Evolutionary conservation across 1,284 basidiomycete genomes (phyloP).

Genomic region (Wolfiporia cocos): DNA sequence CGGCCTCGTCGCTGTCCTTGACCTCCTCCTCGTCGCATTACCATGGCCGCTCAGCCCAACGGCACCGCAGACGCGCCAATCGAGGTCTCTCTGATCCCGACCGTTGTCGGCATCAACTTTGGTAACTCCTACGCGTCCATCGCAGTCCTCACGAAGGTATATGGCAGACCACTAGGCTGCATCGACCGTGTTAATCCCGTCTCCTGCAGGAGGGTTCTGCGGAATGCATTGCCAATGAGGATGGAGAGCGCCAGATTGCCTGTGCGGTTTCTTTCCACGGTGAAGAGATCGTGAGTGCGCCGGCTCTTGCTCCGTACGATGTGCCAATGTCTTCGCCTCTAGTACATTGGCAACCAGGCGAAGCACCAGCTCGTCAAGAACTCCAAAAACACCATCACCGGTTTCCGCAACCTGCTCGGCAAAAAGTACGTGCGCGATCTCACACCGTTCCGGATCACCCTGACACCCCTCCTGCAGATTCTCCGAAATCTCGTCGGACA

Average conservation of each 20-base stretch:
- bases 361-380: conserved; percentile 96
- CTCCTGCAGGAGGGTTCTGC: conserved; percentile 72
- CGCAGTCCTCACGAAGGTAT: conserved; percentile 90
- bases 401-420: conserved; percentile 91
- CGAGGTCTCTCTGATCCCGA: conserved; percentile 33
- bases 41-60: conserved; percentile 29
- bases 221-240: conserved; percentile 96
- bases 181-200: not conserved
- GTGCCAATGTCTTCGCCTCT: conserved; percentile 22
- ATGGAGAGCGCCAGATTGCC: conserved; percentile 97
- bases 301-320: not conserved
- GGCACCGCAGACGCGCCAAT: conserved; percentile 32
- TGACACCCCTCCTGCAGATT: conserved; percentile 40
- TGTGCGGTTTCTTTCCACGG: conserved; percentile 91
- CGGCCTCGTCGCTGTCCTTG: not conserved
- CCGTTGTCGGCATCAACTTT: conserved; percentile 92
- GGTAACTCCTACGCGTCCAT: conserved; percentile 96
- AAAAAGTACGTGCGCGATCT: conserved; percentile 58
- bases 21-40: conserved; percentile 1
- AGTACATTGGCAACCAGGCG: conserved; percentile 98
- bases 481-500: conserved; percentile 62
- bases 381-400: conserved; percentile 88
- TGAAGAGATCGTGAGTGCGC: conserved; percentile 71
- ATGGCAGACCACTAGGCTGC: conserved; percentile 14
- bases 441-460: not conserved